Percentiles rank a stretch among this genome's conserved stretches.
These are phyloP conservation scores for Trichosporon sp. DNA, from an alignment of 1,284 basidiomycete species.

Conservation along the genomic window DNA sequence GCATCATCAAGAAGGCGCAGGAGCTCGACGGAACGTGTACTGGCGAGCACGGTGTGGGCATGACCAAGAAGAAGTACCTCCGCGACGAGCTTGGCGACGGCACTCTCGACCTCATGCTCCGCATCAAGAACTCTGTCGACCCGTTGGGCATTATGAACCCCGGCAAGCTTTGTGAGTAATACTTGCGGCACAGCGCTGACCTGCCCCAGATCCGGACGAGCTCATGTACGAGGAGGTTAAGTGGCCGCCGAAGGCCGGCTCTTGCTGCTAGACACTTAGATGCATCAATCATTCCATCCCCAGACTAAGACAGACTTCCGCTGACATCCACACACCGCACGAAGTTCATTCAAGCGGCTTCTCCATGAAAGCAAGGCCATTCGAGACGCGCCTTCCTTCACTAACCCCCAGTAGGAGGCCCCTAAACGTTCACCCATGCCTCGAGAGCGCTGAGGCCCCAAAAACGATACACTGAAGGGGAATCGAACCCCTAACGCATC, in stretches of 20 bases:
- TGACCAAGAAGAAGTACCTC: conserved; percentile 69
- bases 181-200: neutral
- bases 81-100: conserved; percentile 70
- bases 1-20: conserved; percentile 27
- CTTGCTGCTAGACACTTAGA: conserved; percentile 19
- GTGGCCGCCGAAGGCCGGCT: conserved; percentile 20
- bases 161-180: conserved; percentile 61
- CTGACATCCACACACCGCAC: too few relatives aligned
- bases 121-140: conserved; percentile 71
- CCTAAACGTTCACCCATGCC: too few relatives aligned
- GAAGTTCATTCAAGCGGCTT: too few relatives aligned
- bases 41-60: conserved; percentile 77
- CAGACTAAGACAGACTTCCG: too few relatives aligned
- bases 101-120: conserved; percentile 74
- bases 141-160: conserved; percentile 77
- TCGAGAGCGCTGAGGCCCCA: neutral
- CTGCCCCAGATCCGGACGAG: conserved; percentile 31
- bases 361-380: too few relatives aligned
- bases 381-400: too few relatives aligned
- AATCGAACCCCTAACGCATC: conserved; percentile 16
- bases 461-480: conserved; percentile 14
- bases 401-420: too few relatives aligned
- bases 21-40: conserved; percentile 58
- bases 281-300: neutral
- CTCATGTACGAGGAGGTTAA: conserved; percentile 25